Evolutionary conservation across 2,329 filamentous ascomycete species (phyloP), one percentile per base, ranked within the genome.

Genomic region (Colletotrichum aenigma): DNA sequence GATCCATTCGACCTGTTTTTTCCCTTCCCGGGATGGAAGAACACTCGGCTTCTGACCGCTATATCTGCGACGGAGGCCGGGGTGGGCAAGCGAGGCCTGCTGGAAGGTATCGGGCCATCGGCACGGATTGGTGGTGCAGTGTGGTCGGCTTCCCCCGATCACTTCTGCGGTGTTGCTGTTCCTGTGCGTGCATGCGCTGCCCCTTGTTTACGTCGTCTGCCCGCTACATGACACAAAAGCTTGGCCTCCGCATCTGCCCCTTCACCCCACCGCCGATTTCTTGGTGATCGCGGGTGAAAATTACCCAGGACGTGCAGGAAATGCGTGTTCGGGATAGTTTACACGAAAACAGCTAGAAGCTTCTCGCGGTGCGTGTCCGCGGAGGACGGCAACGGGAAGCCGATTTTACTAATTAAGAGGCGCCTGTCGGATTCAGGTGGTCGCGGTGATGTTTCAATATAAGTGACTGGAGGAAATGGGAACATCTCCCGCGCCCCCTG

Each of bases 191-290:
- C 13, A 13, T 28, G 7, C 55, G 21, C 30, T 16, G 28, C 26
- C 26, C 36, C 34, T 58, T 32, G 16, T 18, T 32, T 15, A 36
- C 43, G 28, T 67, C 43, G 36, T 66, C 52, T 70, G 48, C 61
- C 61, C 34, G 28, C 32, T 61, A 56, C 26, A 62, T 67, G 62
- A 56, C 69, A 71, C 52, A 72, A 67, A 73, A 58, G 68, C 72
- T 75, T 75, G 61, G 68, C 72, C 68, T 65, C 69, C 68, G 55
- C 69, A 61, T 43, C 32, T n/a, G 38, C 62, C 30, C 69, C 55
- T 66, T 38, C 15, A 48, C 61, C 62, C 43, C 66, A 34, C 43
- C 61, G 30, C 13, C 32, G 56, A 28, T 28, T 32, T 15, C 4
- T 43, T 26, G 61, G 34, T 21, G n/a, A 64, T 36, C 30, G 61